Evolutionary conservation across 345 rosid species (phyloP), one percentile per base, ranked within the genome.

Genomic region (Gynandropsis gynandra): DNA sequence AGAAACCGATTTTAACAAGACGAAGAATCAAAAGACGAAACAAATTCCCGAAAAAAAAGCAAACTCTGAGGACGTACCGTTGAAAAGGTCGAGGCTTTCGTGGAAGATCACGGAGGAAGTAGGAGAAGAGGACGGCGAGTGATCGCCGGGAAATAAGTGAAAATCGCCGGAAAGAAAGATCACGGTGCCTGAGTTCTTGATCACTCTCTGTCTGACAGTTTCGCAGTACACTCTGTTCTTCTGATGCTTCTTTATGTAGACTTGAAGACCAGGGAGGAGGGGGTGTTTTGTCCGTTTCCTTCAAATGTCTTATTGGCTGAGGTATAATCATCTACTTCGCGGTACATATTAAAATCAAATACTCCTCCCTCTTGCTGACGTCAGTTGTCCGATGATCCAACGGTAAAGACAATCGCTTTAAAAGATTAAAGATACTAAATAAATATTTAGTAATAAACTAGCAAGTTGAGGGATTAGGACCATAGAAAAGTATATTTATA

Each of bases 271-370:
- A n/a, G 42, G 50, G 17, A 11, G 7, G 35, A 62, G 49, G 42
- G 16, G 42, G 46, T 42, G 47, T 36, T 12, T 47, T n/a, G 17
- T 35, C 46, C 52, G 52, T 57, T 33, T 39, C 50, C 52, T 64
- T 56, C 41, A 19, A 4, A 40, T 52, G 47, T 36, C 47, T 47
- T 47, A 64, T 31, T 56, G 33, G 39, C 8, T 36, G 16, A 35
- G 67, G n/a, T 0, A 4, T 29, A 16, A 63, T 63, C 55, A 38
- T 48, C 56, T 63, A 61, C 15, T 55, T 48, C 51, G 33, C 42
- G 37, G 40, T 12, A 4, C 10, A 59, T 15, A n/a, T n/a, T n/a
- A n/a, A n/a, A n/a, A n/a, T n/a, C n/a, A n/a, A n/a, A n/a, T 4
- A 38, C 6, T 16, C 29, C 17, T 14, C 3, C 17, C 27, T 24